A percentile compares a stretch with the other conserved stretches of the same genome.
Evolutionary conservation across 805 yeast species (phyloP).

Genomic region (Metschnikowia rubicola): DNA sequence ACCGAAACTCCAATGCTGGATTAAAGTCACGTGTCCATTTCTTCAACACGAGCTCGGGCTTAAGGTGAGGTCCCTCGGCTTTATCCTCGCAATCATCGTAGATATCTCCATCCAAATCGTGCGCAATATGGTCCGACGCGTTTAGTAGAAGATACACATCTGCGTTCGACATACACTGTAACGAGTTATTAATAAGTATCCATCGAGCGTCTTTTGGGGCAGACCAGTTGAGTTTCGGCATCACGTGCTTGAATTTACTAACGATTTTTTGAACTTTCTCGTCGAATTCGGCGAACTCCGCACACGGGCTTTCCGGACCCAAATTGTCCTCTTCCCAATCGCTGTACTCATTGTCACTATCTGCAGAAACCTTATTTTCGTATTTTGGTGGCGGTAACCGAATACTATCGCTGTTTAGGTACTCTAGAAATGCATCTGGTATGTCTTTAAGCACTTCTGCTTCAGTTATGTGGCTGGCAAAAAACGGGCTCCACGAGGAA

Average conservation of each 20-base stretch:
- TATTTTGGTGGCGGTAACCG: conserved; percentile 13
- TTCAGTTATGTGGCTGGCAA: conserved; percentile 20
- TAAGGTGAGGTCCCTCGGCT: conserved; percentile 21
- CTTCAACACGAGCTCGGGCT: conserved; percentile 67
- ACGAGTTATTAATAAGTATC: conserved; percentile 77
- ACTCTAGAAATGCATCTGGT: conserved; percentile 33
- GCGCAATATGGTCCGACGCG: conserved; percentile 82
- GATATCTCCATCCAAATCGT: conserved; percentile 69
- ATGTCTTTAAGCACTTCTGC: conserved; percentile 29
- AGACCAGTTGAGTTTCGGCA: conserved; percentile 96
- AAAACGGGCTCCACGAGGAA: conserved; percentile 32
- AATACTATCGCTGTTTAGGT: conserved; percentile 25
- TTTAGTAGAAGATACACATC: conserved; percentile 81
- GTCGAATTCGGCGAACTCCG: conserved; percentile 58
- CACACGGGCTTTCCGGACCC: conserved; percentile 14
- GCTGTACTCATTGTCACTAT: conserved; percentile 63
- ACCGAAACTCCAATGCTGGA: conserved; percentile 89
- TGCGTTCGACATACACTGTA: conserved; percentile 64
- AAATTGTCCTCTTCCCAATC: conserved; percentile 60
- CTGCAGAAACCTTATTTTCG: conserved; percentile 21
- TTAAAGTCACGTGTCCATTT: conserved; percentile 74
- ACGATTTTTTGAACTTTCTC: conserved; percentile 45
- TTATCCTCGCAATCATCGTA: conserved; percentile 46
- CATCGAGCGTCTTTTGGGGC: conserved; percentile 93
- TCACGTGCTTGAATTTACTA: conserved; percentile 53